Evolutionary conservation across 768 basidiomycete species (phyloP), one percentile per base, ranked within the genome.

Genomic region (Naganishia randhawae): DNA sequence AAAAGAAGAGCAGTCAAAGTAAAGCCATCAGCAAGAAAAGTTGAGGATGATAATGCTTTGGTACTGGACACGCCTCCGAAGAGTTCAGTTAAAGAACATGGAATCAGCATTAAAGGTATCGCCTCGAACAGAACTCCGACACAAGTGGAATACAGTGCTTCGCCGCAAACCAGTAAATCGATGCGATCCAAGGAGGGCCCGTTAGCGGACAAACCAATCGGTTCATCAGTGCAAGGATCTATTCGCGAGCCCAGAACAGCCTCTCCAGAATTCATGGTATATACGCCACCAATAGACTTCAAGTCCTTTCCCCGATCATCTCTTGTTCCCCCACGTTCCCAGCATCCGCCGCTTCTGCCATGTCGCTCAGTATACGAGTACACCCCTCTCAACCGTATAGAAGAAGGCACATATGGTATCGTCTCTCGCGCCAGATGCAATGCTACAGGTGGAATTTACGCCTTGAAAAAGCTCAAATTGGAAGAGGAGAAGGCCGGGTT

Each of bases 401-500:
- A 98, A 80, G 96, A 99, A 81, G 96, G 96, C 5, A 92, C 91
- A 0, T 99, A 99, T 73, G 96, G 96, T 19, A 87, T 98, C 42
- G 96, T 99, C 17, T 98, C 92, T 71, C 87, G 96, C n/a, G 96
- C 96, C 25, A 84, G 86, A 73, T 95, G 97, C 81, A 95, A 91
- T 78, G 85, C 91, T 76, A 92, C 93, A 0, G 92, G 92, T 6
- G 93, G 93, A 71, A 91, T 98, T 27, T 96, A 98, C 31, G 96
- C 96, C 16, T 80, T 99, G 74, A 99, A 99, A 82, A 98, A 94
- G 80, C 84, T 99, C 66, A 99, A 99, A 81, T 86, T 99, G 66
- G 95, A 98, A 71, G 92, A 98, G 79, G 96, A 98, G 82, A 98
- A 96, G 80, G 89, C 96, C 72, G 96, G 96, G 0, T 99, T 98